A percentile compares a stretch with the other conserved stretches of the same genome.
Evolutionary conservation across 768 basidiomycete species (phyloP).

Genomic region (Amanita phalloides): DNA sequence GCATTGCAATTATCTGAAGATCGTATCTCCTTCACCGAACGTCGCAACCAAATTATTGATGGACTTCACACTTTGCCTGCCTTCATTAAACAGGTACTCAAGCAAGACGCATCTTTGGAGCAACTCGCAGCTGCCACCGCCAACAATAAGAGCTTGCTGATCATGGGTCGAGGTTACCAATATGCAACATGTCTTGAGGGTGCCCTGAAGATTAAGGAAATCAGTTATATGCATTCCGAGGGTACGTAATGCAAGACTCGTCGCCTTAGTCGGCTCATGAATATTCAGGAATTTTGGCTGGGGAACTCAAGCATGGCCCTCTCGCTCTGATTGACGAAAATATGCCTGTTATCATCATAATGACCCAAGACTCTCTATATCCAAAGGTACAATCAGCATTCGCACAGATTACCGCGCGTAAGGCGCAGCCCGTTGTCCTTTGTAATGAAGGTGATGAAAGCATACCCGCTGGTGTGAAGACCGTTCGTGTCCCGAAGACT

Average conservation of each 20-base stretch:
- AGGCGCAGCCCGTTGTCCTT: constrained; percentile 89
- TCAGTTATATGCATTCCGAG: constrained; percentile 84
- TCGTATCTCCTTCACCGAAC: constrained; percentile 83
- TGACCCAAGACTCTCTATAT: constrained; percentile 98
- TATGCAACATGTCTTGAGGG: constrained; percentile 97
- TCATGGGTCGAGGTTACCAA: constrained; percentile 99
- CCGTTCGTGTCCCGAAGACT: constrained; percentile 91
- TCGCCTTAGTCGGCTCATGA: constrained; percentile 3
- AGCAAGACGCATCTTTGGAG: constrained; percentile 66
- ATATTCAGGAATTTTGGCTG: constrained; percentile 76
- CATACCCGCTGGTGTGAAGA: constrained; percentile 65
- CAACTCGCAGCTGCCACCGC: constrained; percentile 74
- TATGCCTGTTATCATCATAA: constrained; percentile 98
- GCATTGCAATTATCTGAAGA: constrained; percentile 98
- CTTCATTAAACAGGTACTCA: constrained; percentile 82
- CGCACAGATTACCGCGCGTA: constrained; percentile 94
- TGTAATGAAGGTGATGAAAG: constrained; percentile 88
- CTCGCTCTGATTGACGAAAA: constrained; percentile 97
- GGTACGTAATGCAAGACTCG: constrained; percentile 25
- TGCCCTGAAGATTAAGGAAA: constrained; percentile 99
- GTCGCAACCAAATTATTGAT: constrained; percentile 88
- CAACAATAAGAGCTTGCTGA: constrained; percentile 76
- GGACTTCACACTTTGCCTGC: constrained; percentile 84
- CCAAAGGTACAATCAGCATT: constrained; percentile 97
- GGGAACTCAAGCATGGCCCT: constrained; percentile 98